Percentiles rank a stretch among this genome's conserved stretches.
Evolutionary conservation across 495 filamentous ascomycete species (phyloP).

Genomic region (Penicillium lagena): DNA sequence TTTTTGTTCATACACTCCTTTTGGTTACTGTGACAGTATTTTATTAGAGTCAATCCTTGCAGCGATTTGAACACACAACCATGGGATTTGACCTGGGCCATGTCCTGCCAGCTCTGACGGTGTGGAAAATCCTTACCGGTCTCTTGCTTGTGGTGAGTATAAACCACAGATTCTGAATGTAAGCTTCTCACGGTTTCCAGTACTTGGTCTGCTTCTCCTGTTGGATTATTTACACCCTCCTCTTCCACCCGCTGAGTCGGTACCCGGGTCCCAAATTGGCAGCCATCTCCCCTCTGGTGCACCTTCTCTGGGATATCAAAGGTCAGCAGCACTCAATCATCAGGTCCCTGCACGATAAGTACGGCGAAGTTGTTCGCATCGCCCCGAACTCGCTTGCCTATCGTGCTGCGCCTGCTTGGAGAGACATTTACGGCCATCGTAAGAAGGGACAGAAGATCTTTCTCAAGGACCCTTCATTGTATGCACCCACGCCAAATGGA

Average conservation of each 20-base stretch:
- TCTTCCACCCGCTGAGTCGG: constrained; percentile 8
- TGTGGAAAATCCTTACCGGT: background rate
- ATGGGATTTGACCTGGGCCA: background rate
- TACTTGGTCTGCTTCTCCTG: background rate
- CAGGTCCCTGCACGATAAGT: constrained; percentile 39
- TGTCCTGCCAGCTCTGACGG: background rate
- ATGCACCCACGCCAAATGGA: constrained; percentile 17
- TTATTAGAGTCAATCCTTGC: background rate
- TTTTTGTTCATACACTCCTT: background rate
- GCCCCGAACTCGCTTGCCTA: constrained; percentile 49
- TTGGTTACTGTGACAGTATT: background rate
- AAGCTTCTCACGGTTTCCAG: background rate
- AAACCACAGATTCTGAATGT: background rate
- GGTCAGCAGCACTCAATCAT: constrained; percentile 18
- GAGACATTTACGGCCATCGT: constrained; percentile 51
- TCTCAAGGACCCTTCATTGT: constrained; percentile 27
- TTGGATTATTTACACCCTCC: constrained; percentile 6
- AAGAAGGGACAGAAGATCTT: constrained; percentile 24
- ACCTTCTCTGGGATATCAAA: constrained; percentile 12
- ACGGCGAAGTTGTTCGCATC: constrained; percentile 50
- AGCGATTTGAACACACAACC: background rate
- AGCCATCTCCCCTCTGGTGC: constrained; percentile 10
- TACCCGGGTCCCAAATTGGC: constrained; percentile 15
- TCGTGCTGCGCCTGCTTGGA: constrained; percentile 45
- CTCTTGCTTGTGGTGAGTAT: constrained; percentile 2